Evolutionary conservation across 2,329 filamentous ascomycete species (phyloP), one percentile per base, ranked within the genome.

Genomic region (Alternaria triticina): DNA sequence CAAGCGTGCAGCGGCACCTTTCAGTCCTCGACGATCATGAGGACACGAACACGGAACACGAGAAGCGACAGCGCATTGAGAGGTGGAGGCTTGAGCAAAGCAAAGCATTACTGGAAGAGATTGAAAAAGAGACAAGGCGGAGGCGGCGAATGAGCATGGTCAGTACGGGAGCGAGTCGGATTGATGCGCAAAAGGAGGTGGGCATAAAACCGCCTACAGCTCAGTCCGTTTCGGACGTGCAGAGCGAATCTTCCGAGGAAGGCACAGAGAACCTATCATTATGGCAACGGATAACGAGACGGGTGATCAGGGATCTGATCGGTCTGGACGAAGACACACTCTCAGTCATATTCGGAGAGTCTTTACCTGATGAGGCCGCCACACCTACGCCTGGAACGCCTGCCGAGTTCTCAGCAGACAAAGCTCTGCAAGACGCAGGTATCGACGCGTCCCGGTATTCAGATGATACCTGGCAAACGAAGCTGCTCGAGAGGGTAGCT

Each of bases 1-100:
- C 87, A 15, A 88, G 87, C 71, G 82, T 89, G 6, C 87, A 89
- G 75, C 81, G 83, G 61, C 83, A 85, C 60, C 72, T 89, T 12
- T 87, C 88, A 68, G 82, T 83, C 11, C 78, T 89, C 44, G 84
- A 86, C 63, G 83, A 88, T 69, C 74, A 80, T 49, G 78, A 82
- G 20, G 78, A 83, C 47, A 81, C 85, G 27, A 86, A 89, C 44
- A 90, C 93, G 9, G 81, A 82, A 67, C 83, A 87, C 44, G 93
- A 97, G 70, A 90, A 91, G 75, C 91, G 90, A 76, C 88, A 90
- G 71, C 88, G 95, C 64, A 97, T 99, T 75, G 95, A 98, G 80
- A 87, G 88, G 55, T 99, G 96, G 96, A 88, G 94, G 59, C 82
- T 96, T 74, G 95, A 98, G 74, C 94, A 99, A 78, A 97, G 94